A percentile compares a stretch with the other conserved stretches of the same genome.
These are phyloP conservation scores for Tillandsia fasciculata DNA, from an alignment of 176 grass and related monocot genomes.

Conservation along the genomic window DNA sequence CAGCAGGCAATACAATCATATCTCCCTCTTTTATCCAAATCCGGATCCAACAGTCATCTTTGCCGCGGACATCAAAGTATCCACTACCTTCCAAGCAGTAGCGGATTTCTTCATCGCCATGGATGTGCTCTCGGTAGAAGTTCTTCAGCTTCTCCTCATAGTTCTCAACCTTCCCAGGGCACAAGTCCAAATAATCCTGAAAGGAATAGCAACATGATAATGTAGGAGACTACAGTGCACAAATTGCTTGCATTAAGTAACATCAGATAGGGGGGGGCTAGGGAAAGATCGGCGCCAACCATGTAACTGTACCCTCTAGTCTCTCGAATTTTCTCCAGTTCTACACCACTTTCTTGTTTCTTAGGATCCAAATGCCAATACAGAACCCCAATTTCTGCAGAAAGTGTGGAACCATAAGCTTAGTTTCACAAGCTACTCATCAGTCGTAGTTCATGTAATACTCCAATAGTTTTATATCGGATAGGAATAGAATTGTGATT, in stretches of 20 bases:
- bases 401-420: slow-evolving; percentile 8
- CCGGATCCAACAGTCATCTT: slow-evolving; percentile 68
- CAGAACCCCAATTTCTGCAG: slow-evolving; percentile 73
- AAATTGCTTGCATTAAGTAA: neutral
- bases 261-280: neutral
- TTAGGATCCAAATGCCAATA: slow-evolving; percentile 76
- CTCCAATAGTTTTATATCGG: no score
- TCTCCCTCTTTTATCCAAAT: slow-evolving; percentile 86
- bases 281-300: slow-evolving; percentile 21
- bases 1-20: slow-evolving; percentile 74
- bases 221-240: slow-evolving; percentile 7
- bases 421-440: no score
- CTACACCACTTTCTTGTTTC: slow-evolving; percentile 57
- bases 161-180: slow-evolving; percentile 73
- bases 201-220: slow-evolving; percentile 1
- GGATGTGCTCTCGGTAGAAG: slow-evolving; percentile 82
- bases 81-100: slow-evolving; percentile 85
- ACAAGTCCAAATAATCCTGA: slow-evolving; percentile 74
- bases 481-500: no score
- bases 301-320: slow-evolving; percentile 79
- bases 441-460: no score
- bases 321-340: slow-evolving; percentile 65
- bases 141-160: slow-evolving; percentile 87
- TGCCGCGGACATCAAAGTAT: slow-evolving; percentile 76
- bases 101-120: slow-evolving; percentile 82